A percentile compares a stretch with the other conserved stretches of the same genome.
phyloP scores from a whole-genome alignment of 75 land plant species.

The Pinus tabuliformis region DNA sequence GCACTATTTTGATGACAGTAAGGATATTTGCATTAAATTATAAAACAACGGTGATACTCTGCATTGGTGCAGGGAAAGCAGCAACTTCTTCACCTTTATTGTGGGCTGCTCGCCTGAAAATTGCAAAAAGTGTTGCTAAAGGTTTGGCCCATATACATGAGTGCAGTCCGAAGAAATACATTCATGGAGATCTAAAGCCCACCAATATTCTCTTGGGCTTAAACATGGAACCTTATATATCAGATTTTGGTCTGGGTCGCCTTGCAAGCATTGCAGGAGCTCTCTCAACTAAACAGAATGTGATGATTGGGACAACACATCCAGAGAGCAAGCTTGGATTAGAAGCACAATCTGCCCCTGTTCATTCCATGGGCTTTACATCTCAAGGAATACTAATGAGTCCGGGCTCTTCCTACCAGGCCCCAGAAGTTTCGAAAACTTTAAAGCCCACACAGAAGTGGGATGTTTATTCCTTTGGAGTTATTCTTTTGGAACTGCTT shows the following conservation, averaged over 20 bases:
- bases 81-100: conserved; percentile 38
- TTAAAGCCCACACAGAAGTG: conserved; percentile 78
- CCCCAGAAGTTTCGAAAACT: conserved; percentile 56
- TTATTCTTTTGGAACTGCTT: conserved; percentile 64
- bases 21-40: neutral
- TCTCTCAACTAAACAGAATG: conserved; percentile 1
- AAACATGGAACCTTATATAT: conserved; percentile 53
- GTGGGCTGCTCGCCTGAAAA: conserved; percentile 57
- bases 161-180: conserved; percentile 66
- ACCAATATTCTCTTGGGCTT: conserved; percentile 59
- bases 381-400: conserved; percentile 11
- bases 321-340: conserved; percentile 27
- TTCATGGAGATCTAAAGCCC: conserved; percentile 79
- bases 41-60: neutral
- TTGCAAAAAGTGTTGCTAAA: conserved; percentile 61
- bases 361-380: neutral
- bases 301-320: conserved; percentile 14
- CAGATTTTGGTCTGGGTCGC: conserved; percentile 71
- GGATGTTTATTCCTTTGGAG: conserved; percentile 78
- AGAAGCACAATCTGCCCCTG: conserved; percentile 15
- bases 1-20: neutral
- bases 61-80: conserved; percentile 27
- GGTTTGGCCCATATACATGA: conserved; percentile 75
- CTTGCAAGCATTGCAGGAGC: conserved; percentile 53
- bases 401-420: conserved; percentile 41